phyloP scores from a whole-genome alignment of 73 alveolate species.

The Blepharisma stoltei region DNA sequence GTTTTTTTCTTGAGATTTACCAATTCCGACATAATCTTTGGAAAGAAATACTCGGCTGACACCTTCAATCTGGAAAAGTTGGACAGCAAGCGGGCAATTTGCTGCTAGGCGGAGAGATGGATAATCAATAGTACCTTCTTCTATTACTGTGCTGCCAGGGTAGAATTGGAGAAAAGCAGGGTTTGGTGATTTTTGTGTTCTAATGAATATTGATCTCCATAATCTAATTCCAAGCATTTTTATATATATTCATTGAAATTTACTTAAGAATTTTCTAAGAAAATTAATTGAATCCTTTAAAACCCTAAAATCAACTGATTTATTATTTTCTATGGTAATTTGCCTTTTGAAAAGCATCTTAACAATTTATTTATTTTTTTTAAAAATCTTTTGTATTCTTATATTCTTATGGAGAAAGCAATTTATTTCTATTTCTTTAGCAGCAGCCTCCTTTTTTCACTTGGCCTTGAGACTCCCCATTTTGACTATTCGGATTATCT shows the following conservation, averaged over 20 bases:
- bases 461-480: too few species aligned
- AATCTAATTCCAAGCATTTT: slow-evolving; percentile 29
- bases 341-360: too few species aligned
- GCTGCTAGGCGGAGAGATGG: slow-evolving; percentile 55
- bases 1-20: slow-evolving; percentile 66
- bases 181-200: slow-evolving; percentile 76
- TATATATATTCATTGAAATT: slow-evolving; percentile 9
- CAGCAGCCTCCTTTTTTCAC: too few species aligned
- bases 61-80: slow-evolving; percentile 69
- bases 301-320: too few species aligned
- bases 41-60: slow-evolving; percentile 73
- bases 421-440: too few species aligned
- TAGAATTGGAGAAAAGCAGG: slow-evolving; percentile 68
- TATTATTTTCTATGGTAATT: too few species aligned
- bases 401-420: too few species aligned
- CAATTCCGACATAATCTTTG: slow-evolving; percentile 63
- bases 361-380: too few species aligned
- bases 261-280: too few species aligned
- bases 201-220: slow-evolving; percentile 51
- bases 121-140: slow-evolving; percentile 70
- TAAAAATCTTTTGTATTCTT: too few species aligned
- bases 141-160: slow-evolving; percentile 79
- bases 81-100: slow-evolving; percentile 70
- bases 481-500: too few species aligned
- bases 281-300: too few species aligned